These are phyloP conservation scores for Linnemannia exigua DNA, from an alignment of 192 early-diverging fungal genomes.

Conservation along the genomic window DNA sequence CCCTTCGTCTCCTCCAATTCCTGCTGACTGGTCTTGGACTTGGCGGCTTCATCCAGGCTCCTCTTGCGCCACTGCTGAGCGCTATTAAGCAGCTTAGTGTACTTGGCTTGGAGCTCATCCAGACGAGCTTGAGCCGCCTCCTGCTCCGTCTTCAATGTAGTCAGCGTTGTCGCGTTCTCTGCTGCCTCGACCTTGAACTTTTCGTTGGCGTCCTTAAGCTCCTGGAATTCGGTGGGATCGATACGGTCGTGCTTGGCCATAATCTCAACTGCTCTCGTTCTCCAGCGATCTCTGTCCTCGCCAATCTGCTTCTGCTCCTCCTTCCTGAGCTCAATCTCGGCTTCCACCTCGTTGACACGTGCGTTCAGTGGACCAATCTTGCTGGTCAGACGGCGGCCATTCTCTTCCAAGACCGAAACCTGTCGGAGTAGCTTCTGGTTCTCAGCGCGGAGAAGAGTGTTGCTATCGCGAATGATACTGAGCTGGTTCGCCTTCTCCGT, in stretches of 20 bases:
- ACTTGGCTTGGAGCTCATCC: conserved; percentile 41
- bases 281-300: conserved; percentile 79
- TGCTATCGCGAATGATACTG: conserved; percentile 82
- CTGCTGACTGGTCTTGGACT: conserved; percentile 30
- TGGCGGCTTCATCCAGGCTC: conserved; percentile 27
- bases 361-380: conserved; percentile 72
- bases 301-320: conserved; percentile 67
- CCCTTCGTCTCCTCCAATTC: conserved; percentile 36
- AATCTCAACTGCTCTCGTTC: conserved; percentile 78
- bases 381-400: conserved; percentile 52
- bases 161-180: conserved; percentile 12
- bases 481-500: conserved; percentile 77
- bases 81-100: conserved; percentile 29
- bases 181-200: conserved; percentile 38
- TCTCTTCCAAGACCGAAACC: conserved; percentile 57
- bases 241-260: conserved; percentile 84
- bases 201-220: conserved; percentile 70
- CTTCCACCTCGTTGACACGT: conserved; percentile 68
- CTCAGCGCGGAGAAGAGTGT: conserved; percentile 78
- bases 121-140: conserved; percentile 27
- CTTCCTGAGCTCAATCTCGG: conserved; percentile 72
- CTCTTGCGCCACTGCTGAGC: conserved; percentile 40
- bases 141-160: conserved; percentile 26
- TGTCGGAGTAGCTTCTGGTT: conserved; percentile 56
- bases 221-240: conserved; percentile 83